These are phyloP conservation scores for Strigomonas galati DNA, from an alignment of 208 protist genomes.

Conservation along the genomic window DNA sequence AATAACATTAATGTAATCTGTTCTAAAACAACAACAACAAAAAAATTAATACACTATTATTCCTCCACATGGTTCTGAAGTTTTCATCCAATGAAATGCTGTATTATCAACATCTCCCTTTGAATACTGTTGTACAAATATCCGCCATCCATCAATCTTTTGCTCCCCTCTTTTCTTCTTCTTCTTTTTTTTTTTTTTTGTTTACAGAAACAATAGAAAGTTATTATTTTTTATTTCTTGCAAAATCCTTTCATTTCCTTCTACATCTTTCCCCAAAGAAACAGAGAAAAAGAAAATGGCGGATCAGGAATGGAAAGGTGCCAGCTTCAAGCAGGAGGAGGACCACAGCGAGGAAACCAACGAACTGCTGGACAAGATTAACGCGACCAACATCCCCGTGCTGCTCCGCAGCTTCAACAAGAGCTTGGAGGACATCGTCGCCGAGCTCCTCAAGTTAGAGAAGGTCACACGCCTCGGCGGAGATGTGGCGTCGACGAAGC, in stretches of 20 bases:
- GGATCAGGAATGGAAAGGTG: slow-evolving; percentile 83
- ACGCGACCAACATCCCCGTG: slow-evolving; percentile 69
- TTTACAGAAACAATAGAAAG: neutral
- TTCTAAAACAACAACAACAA: slow-evolving; percentile 10
- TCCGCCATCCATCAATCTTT: neutral
- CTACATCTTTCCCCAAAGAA: neutral
- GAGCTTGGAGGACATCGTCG: slow-evolving; percentile 72
- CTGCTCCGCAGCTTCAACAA: slow-evolving; percentile 62
- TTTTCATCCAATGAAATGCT: no score
- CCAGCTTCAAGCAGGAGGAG: slow-evolving; percentile 86
- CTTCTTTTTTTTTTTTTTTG: neutral
- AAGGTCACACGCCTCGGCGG: slow-evolving; percentile 88
- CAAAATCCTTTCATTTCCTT: no score
- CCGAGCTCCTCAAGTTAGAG: slow-evolving; percentile 84
- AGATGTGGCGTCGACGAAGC: slow-evolving; percentile 68
- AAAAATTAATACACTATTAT: no score
- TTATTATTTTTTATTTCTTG: slow-evolving; percentile 1
- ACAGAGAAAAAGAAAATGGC: slow-evolving; percentile 31
- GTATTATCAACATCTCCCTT: no score
- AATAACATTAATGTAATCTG: slow-evolving; percentile 5
- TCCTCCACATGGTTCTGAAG: no score
- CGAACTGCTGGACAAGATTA: slow-evolving; percentile 65
- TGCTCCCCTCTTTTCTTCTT: neutral
- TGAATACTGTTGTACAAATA: no score
- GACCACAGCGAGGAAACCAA: slow-evolving; percentile 70